Percentiles rank a stretch among this genome's conserved stretches.
Evolutionary conservation across 2,329 filamentous ascomycete genomes (phyloP).

Genomic region (Pseudogymnoascus verrucosus): DNA sequence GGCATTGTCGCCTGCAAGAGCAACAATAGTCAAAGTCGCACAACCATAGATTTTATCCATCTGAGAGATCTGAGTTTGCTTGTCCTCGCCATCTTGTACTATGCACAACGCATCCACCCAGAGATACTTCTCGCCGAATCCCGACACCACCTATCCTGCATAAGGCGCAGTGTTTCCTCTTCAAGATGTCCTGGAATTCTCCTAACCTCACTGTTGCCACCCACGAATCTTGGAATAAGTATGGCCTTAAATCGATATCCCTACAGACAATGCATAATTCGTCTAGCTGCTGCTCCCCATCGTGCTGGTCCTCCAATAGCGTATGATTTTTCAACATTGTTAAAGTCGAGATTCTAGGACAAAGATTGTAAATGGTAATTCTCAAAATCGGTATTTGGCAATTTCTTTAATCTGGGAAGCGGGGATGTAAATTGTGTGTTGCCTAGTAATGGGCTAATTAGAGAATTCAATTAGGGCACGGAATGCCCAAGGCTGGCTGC

Average conservation of each 20-base stretch:
- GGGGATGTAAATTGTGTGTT: background rate
- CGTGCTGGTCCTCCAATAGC: background rate
- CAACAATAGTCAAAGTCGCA: background rate
- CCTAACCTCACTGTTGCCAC: background rate
- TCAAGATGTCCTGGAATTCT: background rate
- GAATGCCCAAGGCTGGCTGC: background rate
- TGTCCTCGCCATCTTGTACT: background rate
- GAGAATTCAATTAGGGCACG: background rate
- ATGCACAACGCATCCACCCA: slow-evolving; percentile 9
- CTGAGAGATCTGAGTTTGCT: background rate
- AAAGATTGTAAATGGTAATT: background rate
- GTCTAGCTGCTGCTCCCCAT: background rate
- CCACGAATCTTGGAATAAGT: background rate
- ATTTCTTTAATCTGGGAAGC: background rate
- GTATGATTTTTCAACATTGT: background rate
- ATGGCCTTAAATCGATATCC: background rate
- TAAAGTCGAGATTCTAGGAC: background rate
- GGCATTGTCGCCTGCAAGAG: background rate
- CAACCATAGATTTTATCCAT: slow-evolving; percentile 7
- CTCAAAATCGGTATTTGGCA: background rate
- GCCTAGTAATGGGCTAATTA: background rate
- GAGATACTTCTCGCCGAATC: background rate
- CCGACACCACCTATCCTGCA: background rate
- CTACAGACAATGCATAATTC: background rate
- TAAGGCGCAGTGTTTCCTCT: background rate